Base-by-base conservation (phyloP, 139 green algal genomes). In the Picochlorum sp. region DNA sequence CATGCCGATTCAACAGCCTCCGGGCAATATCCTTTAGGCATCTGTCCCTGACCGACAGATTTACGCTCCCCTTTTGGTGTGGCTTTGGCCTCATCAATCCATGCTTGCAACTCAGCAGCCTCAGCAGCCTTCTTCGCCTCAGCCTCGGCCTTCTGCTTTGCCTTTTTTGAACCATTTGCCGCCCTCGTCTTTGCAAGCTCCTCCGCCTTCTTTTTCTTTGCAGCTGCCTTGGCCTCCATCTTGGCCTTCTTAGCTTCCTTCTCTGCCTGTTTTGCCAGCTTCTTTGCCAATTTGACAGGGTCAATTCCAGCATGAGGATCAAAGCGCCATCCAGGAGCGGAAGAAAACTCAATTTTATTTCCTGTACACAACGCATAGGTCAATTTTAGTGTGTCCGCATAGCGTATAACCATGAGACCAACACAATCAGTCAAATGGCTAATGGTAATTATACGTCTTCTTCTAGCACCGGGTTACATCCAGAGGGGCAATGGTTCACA, bases 11-110 rank as follows among this genome's bases (percentile, higher is more conserved):
- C 84, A 51, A 95, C 87, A 20, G 82, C 76, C 26, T 65, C 65
- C 1, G 92, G 92, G 61, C 88, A 76, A 76, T 96, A 98, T 10
- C 74, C 77, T 80, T 93, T 93, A 61, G 74, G 80, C 88, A 96
- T 95, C 30, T 78, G 64, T 1, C 37, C 49, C n/a, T 54, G 47
- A 1, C 58, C 56, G 20, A 89, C 47, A 49, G 84, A 58, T 74
- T 99, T 99, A 74, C 94, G 95, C 8, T 80, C 61, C 9, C 94
- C 94, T 50, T 77, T 84, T 18, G 87, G 84, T 1, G 86, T 94
- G 38, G 75, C 66, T 3, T 52, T 38, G 1, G 82, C 82, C 1
- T 68, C 66, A 1, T 81, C 74, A 10, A 95, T 64, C 46, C 87
- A 64, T 1, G 57, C 24, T 26, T 73, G 66, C 47, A 81, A 60